Evolutionary conservation across 2,329 filamentous ascomycete species (phyloP).

Genomic region (Sporothrix pallida): DNA sequence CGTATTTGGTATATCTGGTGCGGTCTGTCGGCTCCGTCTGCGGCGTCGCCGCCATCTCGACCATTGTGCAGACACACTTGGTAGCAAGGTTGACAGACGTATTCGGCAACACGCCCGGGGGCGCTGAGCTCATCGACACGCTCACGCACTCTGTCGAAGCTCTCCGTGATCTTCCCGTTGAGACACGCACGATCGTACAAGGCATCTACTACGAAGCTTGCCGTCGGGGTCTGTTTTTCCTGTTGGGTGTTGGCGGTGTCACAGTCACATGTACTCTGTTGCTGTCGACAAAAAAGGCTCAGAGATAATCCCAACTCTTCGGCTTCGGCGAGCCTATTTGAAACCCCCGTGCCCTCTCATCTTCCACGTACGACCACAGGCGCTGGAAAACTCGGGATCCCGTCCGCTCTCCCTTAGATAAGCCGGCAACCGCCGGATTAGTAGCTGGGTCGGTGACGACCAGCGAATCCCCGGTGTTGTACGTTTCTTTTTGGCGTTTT

Average conservation of each 20-base stretch:
- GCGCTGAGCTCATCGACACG: constrained; percentile 28
- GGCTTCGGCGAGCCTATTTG: background rate
- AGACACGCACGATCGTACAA: constrained; percentile 30
- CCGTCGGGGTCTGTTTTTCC: constrained; percentile 33
- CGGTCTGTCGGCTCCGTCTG: constrained; percentile 34
- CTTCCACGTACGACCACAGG: constrained; percentile 31
- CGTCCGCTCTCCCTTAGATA: constrained; percentile 35
- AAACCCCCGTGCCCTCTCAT: background rate
- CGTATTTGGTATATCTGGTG: constrained; percentile 32
- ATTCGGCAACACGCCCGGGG: constrained; percentile 27
- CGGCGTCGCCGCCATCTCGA: constrained; percentile 34
- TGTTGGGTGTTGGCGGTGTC: constrained; percentile 18
- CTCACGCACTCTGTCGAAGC: constrained; percentile 35
- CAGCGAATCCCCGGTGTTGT: constrained; percentile 35
- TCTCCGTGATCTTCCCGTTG: constrained; percentile 23
- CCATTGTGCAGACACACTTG: constrained; percentile 29
- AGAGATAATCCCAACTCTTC: background rate
- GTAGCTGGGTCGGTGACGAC: constrained; percentile 35
- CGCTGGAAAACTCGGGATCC: constrained; percentile 32
- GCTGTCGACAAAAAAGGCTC: background rate
- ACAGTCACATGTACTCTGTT: constrained; percentile 30
- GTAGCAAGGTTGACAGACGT: background rate
- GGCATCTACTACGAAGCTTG: constrained; percentile 34
- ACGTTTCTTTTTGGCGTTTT: constrained; percentile 24
- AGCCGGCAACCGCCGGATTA: constrained; percentile 33